Evolutionary conservation across 192 early-diverging fungal genomes (phyloP).

Genomic region (Jimgerdemannia lactiflua): DNA sequence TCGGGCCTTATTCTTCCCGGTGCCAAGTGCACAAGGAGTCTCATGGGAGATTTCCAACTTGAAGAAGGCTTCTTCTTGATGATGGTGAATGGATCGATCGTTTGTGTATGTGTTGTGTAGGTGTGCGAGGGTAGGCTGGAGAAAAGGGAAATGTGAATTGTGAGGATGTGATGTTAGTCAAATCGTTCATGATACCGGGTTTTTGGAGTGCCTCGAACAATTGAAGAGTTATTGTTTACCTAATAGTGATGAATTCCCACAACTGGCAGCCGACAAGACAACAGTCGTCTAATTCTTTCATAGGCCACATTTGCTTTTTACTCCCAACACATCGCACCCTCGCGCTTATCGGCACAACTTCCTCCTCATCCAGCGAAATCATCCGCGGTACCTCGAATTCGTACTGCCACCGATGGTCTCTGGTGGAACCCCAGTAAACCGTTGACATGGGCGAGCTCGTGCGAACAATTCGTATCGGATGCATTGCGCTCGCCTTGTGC

Average conservation of each 20-base stretch:
- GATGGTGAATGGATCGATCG: conserved; percentile 4
- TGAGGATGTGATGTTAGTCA: background rate
- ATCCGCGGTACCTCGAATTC: conserved; percentile 8
- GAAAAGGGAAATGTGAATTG: too few relatives aligned
- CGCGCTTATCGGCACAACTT: background rate
- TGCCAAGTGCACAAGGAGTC: background rate
- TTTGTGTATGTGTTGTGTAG: conserved; percentile 5
- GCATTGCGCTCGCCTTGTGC: background rate
- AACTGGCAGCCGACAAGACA: conserved; percentile 12
- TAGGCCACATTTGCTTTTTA: background rate
- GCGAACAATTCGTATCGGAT: background rate
- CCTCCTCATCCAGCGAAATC: conserved; percentile 3
- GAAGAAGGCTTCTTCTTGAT: conserved; percentile 4
- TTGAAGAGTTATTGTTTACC: conserved; percentile 2
- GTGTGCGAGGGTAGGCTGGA: conserved; percentile 6
- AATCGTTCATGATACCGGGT: background rate
- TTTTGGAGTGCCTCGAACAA: background rate
- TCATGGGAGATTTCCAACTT: conserved; percentile 6
- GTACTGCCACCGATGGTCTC: conserved; percentile 11
- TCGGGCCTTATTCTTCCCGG: background rate
- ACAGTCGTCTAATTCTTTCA: background rate
- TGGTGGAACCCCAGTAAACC: conserved; percentile 8
- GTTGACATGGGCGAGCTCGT: conserved; percentile 2
- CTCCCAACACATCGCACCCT: conserved; percentile 1
- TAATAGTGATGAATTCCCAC: conserved; percentile 13